phyloP scores from a whole-genome alignment of 306 rosid genomes.

The Quillaja saponaria region DNA sequence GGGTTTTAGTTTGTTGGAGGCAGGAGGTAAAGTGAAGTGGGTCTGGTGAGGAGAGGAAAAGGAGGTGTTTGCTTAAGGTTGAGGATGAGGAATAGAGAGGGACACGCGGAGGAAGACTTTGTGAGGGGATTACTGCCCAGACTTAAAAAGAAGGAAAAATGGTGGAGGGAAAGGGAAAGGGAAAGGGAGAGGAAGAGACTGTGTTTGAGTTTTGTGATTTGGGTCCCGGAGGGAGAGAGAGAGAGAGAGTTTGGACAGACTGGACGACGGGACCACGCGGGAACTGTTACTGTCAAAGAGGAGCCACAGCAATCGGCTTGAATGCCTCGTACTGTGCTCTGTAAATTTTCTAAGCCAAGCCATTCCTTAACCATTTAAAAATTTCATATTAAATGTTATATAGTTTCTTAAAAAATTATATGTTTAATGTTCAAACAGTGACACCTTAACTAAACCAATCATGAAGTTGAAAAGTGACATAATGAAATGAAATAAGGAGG shows the following conservation, averaged over 20 bases:
- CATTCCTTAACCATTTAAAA: not conserved
- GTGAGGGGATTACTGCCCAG: constrained; percentile 1
- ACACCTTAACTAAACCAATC: no score
- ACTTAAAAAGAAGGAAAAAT: not conserved
- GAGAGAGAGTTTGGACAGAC: constrained; percentile 43
- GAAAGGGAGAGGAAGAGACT: not conserved
- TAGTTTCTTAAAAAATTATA: no score
- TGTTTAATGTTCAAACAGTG: no score
- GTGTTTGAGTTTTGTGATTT: not conserved
- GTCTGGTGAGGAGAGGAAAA: constrained; percentile 6
- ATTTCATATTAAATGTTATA: no score
- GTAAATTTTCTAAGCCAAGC: constrained; percentile 28
- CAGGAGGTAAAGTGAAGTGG: no score
- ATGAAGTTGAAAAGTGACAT: no score
- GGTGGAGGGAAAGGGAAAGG: no score
- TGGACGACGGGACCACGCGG: constrained; percentile 65
- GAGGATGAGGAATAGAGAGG: not conserved
- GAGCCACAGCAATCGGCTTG: no score
- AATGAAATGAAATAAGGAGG: no score
- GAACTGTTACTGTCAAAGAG: constrained; percentile 10
- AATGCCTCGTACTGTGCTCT: no score
- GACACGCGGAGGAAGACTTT: not conserved
- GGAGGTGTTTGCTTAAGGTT: constrained; percentile 33
- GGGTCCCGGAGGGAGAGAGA: not conserved
- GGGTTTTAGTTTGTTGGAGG: not conserved